A percentile compares a stretch with the other conserved stretches of the same genome.
Evolutionary conservation across 805 yeast genomes (phyloP).

Genomic region (Yamadazyma nakazawae): DNA sequence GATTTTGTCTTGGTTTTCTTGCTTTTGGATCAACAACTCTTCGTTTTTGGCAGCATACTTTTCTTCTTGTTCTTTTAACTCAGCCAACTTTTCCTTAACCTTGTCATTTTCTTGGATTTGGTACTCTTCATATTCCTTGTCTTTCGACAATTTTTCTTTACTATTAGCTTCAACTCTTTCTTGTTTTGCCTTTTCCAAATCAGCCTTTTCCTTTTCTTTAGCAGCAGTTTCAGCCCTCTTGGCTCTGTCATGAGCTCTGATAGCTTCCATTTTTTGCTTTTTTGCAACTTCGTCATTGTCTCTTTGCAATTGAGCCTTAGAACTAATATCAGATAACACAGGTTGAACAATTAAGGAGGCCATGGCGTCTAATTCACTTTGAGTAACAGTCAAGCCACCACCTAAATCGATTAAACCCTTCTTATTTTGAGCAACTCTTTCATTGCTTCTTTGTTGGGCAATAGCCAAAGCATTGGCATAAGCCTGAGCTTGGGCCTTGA

Average conservation of each 20-base stretch:
- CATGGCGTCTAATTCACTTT: conserved; percentile 70
- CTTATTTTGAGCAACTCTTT: conserved; percentile 49
- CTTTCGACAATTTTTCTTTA: conserved; percentile 30
- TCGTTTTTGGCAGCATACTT: conserved; percentile 40
- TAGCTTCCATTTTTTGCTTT: conserved; percentile 34
- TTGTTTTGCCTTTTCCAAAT: conserved; percentile 34
- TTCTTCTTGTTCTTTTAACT: conserved; percentile 34
- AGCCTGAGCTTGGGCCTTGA: conserved; percentile 46
- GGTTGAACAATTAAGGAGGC: conserved; percentile 83
- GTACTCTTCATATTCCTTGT: conserved; percentile 24
- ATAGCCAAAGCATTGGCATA: conserved; percentile 73
- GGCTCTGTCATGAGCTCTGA: conserved; percentile 27
- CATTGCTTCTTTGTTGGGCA: conserved; percentile 66
- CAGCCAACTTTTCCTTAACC: conserved; percentile 25
- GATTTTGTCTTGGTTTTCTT: conserved; percentile 44
- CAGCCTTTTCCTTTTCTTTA: conserved; percentile 33
- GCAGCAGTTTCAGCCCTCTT: conserved; percentile 27
- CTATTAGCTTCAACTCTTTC: conserved; percentile 31
- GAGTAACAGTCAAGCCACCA: conserved; percentile 79
- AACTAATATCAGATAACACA: conserved; percentile 67
- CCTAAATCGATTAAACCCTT: conserved; percentile 69
- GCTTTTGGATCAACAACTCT: conserved; percentile 43
- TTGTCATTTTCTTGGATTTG: conserved; percentile 29
- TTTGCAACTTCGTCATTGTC: conserved; percentile 35
- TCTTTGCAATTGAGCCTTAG: conserved; percentile 70